A percentile compares a stretch with the other conserved stretches of the same genome.
phyloP scores from a whole-genome alignment of 352 stramenopile genomes.

The Phytophthora crassamura region DNA sequence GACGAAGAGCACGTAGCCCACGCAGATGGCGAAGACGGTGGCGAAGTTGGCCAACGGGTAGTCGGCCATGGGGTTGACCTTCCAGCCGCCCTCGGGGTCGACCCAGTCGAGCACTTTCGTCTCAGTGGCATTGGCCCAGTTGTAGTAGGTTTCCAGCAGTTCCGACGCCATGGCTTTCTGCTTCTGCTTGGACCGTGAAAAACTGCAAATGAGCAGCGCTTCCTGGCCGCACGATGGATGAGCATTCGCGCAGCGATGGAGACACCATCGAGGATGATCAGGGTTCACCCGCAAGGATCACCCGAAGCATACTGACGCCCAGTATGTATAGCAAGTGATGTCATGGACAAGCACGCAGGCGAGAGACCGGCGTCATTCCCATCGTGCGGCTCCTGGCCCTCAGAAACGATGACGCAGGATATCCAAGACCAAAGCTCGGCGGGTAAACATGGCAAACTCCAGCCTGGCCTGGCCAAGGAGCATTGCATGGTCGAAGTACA shows the following conservation, averaged over 20 bases:
- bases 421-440: no score
- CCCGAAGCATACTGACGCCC: conserved; percentile 10
- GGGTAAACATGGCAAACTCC: no score
- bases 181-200: conserved; percentile 14
- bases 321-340: conserved; percentile 25
- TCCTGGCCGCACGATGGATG: conserved; percentile 18
- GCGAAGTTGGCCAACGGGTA: conserved; percentile 75
- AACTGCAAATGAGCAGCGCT: conserved; percentile 26
- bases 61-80: conserved; percentile 62
- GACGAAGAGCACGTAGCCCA: conserved; percentile 75
- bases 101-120: conserved; percentile 58
- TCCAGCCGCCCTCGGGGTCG: conserved; percentile 65
- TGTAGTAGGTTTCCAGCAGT: conserved; percentile 53
- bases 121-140: conserved; percentile 64
- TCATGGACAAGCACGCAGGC: conserved; percentile 13
- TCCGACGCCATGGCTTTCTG: conserved; percentile 32
- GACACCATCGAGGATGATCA: conserved; percentile 23
- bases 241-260: background rate
- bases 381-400: conserved; percentile 5
- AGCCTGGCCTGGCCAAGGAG: no score
- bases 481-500: no score
- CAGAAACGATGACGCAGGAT: conserved; percentile 7
- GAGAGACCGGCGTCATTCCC: conserved; percentile 24
- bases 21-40: conserved; percentile 61
- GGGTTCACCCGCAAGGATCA: conserved; percentile 14